Evolutionary conservation across 1,284 basidiomycete species (phyloP).

Genomic region (Melampsora americana): DNA sequence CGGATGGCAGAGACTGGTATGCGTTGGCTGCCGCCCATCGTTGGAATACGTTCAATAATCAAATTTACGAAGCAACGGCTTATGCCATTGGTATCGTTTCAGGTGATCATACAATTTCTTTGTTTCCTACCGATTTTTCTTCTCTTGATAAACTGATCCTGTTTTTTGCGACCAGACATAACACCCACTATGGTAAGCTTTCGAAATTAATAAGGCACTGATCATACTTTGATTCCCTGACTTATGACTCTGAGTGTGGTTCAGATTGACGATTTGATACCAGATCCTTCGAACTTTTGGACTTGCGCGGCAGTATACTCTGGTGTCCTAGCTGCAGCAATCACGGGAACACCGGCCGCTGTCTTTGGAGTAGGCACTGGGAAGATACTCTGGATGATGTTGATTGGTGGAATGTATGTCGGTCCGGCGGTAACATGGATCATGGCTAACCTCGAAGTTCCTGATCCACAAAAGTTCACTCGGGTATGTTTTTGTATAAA

Average conservation of each 20-base stretch:
- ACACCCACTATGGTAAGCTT: slow-evolving; percentile 37
- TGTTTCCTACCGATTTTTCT: not conserved
- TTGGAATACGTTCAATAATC: slow-evolving; percentile 37
- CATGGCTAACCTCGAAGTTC: slow-evolving; percentile 25
- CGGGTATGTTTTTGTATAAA: slow-evolving; percentile 4
- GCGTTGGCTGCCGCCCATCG: slow-evolving; percentile 33
- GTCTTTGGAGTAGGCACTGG: slow-evolving; percentile 20
- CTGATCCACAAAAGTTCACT: slow-evolving; percentile 39
- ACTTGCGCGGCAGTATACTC: slow-evolving; percentile 23
- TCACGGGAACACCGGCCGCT: slow-evolving; percentile 31
- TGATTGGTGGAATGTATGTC: slow-evolving; percentile 33
- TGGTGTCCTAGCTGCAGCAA: slow-evolving; percentile 29
- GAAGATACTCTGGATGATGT: slow-evolving; percentile 20
- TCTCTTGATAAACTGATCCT: not conserved
- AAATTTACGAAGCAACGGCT: slow-evolving; percentile 42
- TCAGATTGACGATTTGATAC: slow-evolving; percentile 34
- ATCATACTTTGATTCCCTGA: not conserved
- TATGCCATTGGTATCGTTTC: slow-evolving; percentile 38
- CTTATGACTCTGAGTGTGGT: not conserved
- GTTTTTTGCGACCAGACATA: slow-evolving; percentile 16
- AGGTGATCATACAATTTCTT: slow-evolving; percentile 3
- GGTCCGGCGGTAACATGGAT: slow-evolving; percentile 11
- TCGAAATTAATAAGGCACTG: not conserved
- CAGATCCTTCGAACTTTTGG: slow-evolving; percentile 31
- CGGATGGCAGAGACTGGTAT: slow-evolving; percentile 35